Base-by-base conservation (phyloP, 78 protist genomes). In the Dictyostelium capitatum region DNA sequence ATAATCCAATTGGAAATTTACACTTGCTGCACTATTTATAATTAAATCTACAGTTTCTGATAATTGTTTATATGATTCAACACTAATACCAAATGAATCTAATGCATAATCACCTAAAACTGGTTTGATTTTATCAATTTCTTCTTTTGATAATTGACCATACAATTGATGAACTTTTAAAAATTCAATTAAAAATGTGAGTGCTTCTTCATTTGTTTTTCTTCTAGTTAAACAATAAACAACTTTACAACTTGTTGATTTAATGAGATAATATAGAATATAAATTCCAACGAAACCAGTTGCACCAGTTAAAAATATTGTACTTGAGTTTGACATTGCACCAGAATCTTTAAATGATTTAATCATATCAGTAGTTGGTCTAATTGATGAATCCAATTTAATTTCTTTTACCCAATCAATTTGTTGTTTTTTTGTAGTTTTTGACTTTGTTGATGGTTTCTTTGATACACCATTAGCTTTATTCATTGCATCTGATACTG, bases 221-320 rank as follows among this genome's bases (percentile, higher is more conserved):
- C 19, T 54, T 54, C 62, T 19, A 3, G 19, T 17, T 54, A 17
- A 12, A 54, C 14, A 12, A 19, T 54, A 37, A 3, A 37, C 43
- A 3, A 37, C 43, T 37, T 37, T 37, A 37, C 43, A 37, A 37
- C 2, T 2, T 2, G 2, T 3, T 37, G 43, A 37, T 37, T 37
- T 37, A 2, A 37, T 37, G 1, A 37, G 43, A 37, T 37, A 37
- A 37, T 37, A 37, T 3, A 37, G 43, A 37, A 37, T 2, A 37
- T 37, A 37, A 53, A 59, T 59, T 53, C 84, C 84, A 3, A 79
- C 12, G 51, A 37, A 79, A 43, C 69, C 84, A 32, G 74, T 79
- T 10, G 53, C 72, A 79, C 84, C 84, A 43, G 84, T 79, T 53
- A 79, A 59, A 54, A 54, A 46, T 37, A 79, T 56, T 57, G 54